A percentile compares a stretch with the other conserved stretches of the same genome.
These are phyloP conservation scores for Vitis rotundifolia DNA, from an alignment of 164 flowering plant genomes.

Conservation along the genomic window DNA sequence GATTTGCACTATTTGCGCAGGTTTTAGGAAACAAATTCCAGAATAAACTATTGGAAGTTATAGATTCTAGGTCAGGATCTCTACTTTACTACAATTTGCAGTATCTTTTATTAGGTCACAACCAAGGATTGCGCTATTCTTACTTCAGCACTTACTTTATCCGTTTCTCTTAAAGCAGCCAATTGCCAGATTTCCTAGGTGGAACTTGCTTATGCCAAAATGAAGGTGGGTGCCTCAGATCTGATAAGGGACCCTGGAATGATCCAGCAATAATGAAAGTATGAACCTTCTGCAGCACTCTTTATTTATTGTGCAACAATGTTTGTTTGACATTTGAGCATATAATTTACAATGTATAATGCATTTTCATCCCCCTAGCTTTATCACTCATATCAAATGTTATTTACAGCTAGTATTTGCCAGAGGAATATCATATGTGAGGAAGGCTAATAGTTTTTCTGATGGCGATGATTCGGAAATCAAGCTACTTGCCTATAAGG, in stretches of 20 bases:
- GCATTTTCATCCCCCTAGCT: neutral
- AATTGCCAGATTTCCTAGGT: constrained; percentile 90
- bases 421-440: constrained; percentile 35
- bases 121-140: neutral
- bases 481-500: constrained; percentile 44
- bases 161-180: constrained; percentile 45
- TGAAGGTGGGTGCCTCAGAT: constrained; percentile 82
- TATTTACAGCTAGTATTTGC: constrained; percentile 49
- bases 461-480: constrained; percentile 46
- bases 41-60: constrained; percentile 62
- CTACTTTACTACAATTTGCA: neutral
- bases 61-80: constrained; percentile 65
- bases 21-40: constrained; percentile 75
- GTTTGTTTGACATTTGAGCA: constrained; percentile 9
- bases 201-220: constrained; percentile 74
- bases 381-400: neutral
- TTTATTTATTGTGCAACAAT: neutral
- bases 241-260: constrained; percentile 93
- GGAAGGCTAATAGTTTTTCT: constrained; percentile 32
- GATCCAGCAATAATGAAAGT: constrained; percentile 83
- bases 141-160: constrained; percentile 6
- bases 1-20: constrained; percentile 34
- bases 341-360: neutral
- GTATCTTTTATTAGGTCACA: constrained; percentile 1
- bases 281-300: constrained; percentile 13